Percentiles rank a stretch among this genome's conserved stretches.
These are phyloP conservation scores for Sambucus nigra DNA, from an alignment of 129 eudicot species.

Conservation along the genomic window DNA sequence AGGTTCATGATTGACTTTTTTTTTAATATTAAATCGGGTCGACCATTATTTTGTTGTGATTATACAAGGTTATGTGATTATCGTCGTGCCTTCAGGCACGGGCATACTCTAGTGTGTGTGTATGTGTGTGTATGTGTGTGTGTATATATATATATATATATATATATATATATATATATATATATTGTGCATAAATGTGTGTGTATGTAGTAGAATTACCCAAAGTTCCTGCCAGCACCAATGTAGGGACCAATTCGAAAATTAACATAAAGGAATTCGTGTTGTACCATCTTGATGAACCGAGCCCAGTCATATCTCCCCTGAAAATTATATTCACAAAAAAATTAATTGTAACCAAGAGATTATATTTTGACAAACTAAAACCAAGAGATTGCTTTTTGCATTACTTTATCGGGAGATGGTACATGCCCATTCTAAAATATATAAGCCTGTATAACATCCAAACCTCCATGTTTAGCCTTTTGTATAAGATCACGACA, in stretches of 20 bases:
- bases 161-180: too few species aligned
- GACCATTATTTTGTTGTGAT: too few species aligned
- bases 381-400: neutral
- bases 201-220: slow-evolving; percentile 29
- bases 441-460: slow-evolving; percentile 88
- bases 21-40: too few species aligned
- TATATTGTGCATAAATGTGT: neutral
- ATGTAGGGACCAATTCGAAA: slow-evolving; percentile 87
- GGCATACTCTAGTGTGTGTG: too few species aligned
- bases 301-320: slow-evolving; percentile 78
- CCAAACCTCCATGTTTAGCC: slow-evolving; percentile 95
- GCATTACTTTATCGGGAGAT: slow-evolving; percentile 67
- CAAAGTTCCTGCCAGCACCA: slow-evolving; percentile 97
- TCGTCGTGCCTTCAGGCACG: too few species aligned
- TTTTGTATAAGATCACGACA: slow-evolving; percentile 95
- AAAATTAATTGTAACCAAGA: neutral
- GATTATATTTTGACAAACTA: neutral
- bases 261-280: slow-evolving; percentile 80
- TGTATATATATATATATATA: too few species aligned
- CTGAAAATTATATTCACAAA: slow-evolving; percentile 63
- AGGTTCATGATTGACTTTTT: too few species aligned
- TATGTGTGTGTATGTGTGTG: too few species aligned
- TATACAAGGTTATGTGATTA: too few species aligned
- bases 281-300: slow-evolving; percentile 60
- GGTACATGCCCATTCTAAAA: slow-evolving; percentile 99